These are phyloP conservation scores for Plantago rigida DNA, from an alignment of 305 asterid species.

Conservation along the genomic window DNA sequence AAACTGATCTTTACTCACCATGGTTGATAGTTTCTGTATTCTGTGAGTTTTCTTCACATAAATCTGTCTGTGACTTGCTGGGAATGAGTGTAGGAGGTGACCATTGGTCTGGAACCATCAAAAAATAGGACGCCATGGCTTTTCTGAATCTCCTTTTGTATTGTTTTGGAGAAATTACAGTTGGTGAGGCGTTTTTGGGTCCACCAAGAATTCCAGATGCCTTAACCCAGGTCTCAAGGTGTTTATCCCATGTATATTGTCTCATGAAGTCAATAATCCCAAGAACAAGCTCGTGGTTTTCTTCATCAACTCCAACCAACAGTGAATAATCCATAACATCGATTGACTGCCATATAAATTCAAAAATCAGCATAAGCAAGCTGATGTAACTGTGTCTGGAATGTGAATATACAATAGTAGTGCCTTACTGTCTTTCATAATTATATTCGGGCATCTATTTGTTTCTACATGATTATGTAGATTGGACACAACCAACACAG, in stretches of 20 bases:
- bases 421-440: not conserved
- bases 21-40: constrained; percentile 29
- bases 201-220: constrained; percentile 73
- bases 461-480: not conserved
- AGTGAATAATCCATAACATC: constrained; percentile 78
- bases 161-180: constrained; percentile 62
- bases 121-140: constrained; percentile 66
- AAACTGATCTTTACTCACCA: constrained; percentile 29
- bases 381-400: not conserved
- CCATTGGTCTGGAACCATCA: constrained; percentile 77
- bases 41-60: constrained; percentile 38
- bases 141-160: constrained; percentile 71
- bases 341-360: constrained; percentile 40
- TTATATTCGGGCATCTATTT: not conserved
- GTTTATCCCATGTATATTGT: constrained; percentile 77
- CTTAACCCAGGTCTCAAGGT: constrained; percentile 75
- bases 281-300: constrained; percentile 63
- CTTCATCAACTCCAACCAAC: constrained; percentile 67
- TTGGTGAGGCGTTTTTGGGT: constrained; percentile 54
- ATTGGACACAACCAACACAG: not conserved
- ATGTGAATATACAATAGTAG: too few relatives aligned
- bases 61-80: constrained; percentile 56
- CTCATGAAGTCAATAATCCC: constrained; percentile 78
- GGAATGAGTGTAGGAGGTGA: constrained; percentile 50
- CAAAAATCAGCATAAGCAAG: constrained; percentile 3